Evolutionary conservation across 164 flowering plant species (phyloP).

Genomic region (Aristolochia fimbriata): DNA sequence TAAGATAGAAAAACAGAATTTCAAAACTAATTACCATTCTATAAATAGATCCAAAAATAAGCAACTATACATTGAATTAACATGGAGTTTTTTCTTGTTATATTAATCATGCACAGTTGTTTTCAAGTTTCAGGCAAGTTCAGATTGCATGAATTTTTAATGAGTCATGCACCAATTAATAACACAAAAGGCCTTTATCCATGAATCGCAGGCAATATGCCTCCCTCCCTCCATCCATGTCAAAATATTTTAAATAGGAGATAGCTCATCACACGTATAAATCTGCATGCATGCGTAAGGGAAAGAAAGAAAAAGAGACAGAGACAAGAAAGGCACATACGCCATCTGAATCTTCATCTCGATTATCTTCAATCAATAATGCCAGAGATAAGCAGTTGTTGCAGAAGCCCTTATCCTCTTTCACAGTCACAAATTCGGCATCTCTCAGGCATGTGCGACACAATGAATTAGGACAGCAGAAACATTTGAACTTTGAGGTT

Average conservation of each 20-base stretch:
- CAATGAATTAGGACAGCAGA: constrained; percentile 50
- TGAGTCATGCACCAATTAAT: too few relatives aligned
- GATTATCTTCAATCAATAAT: constrained; percentile 43
- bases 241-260: background rate
- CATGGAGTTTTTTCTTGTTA: too few relatives aligned
- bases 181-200: too few relatives aligned
- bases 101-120: too few relatives aligned
- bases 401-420: constrained; percentile 53
- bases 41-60: too few relatives aligned
- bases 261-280: background rate
- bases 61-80: too few relatives aligned
- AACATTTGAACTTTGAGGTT: constrained; percentile 41
- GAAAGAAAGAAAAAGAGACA: constrained; percentile 5
- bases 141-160: too few relatives aligned
- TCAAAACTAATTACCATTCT: too few relatives aligned
- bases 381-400: constrained; percentile 45
- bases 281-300: background rate
- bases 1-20: too few relatives aligned
- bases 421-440: constrained; percentile 39
- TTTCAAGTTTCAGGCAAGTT: too few relatives aligned
- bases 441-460: constrained; percentile 35
- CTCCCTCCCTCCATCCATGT: too few relatives aligned
- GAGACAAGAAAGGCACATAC: constrained; percentile 20
- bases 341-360: constrained; percentile 55
- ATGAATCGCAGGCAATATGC: too few relatives aligned